Percentiles rank a stretch among this genome's conserved stretches.
Conservation (phyloP, 1,284 basidiomycete genomes). For the Tetrapyrgos nigripes region DNA sequence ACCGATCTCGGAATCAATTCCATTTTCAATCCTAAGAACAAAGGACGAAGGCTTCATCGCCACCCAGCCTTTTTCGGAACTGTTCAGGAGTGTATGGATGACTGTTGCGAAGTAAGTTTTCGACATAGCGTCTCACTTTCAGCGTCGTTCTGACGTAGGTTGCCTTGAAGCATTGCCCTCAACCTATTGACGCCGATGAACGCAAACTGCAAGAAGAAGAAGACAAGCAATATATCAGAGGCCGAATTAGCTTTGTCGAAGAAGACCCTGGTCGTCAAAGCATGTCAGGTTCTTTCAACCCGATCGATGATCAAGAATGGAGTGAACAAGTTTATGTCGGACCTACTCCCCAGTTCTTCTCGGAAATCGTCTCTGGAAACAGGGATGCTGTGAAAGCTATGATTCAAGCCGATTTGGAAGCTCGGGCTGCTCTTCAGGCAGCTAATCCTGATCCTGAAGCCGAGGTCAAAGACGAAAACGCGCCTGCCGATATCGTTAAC, state of each 20-base stretch:
- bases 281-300: slow-evolving; percentile 67
- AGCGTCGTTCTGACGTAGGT: not conserved
- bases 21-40: slow-evolving; percentile 67
- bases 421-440: not conserved
- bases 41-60: slow-evolving; percentile 62
- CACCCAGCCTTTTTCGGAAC: slow-evolving; percentile 70
- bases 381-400: slow-evolving; percentile 42
- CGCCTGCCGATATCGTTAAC: slow-evolving; percentile 51
- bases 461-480: not conserved
- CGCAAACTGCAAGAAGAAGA: slow-evolving; percentile 54
- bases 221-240: slow-evolving; percentile 57
- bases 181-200: slow-evolving; percentile 59
- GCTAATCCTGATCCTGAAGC: not conserved
- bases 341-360: slow-evolving; percentile 57
- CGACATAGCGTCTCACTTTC: not conserved
- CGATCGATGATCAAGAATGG: slow-evolving; percentile 72
- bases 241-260: slow-evolving; percentile 60
- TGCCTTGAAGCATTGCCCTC: slow-evolving; percentile 52
- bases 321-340: slow-evolving; percentile 63
- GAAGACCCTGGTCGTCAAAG: slow-evolving; percentile 66
- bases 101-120: slow-evolving; percentile 59
- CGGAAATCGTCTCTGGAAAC: slow-evolving; percentile 54
- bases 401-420: slow-evolving; percentile 27
- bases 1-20: slow-evolving; percentile 66
- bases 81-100: slow-evolving; percentile 59